Conservation (phyloP, 192 early-diverging fungal genomes). For the Rhizoclosmatium globosum region DNA sequence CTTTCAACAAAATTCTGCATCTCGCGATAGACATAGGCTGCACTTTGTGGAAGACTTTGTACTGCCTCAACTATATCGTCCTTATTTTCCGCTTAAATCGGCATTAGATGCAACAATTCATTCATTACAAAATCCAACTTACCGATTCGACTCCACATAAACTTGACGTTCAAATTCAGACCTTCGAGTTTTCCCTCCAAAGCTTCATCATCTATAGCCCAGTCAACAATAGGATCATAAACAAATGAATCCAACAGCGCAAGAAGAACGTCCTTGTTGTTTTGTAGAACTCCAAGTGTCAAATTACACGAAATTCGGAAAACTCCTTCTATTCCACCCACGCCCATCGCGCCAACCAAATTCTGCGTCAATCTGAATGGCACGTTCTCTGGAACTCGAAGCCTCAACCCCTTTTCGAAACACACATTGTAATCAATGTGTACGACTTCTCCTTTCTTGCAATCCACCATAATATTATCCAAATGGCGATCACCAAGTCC, state of each 20-base stretch:
- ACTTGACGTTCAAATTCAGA: constrained; percentile 55
- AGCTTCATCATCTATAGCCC: constrained; percentile 44
- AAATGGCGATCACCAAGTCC: constrained; percentile 79
- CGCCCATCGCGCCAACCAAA: constrained; percentile 47
- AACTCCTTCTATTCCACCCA: constrained; percentile 51
- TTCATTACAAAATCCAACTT: not conserved
- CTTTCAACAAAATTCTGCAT: not conserved
- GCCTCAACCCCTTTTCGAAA: constrained; percentile 70
- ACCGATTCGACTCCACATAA: constrained; percentile 55
- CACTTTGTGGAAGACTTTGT: not conserved
- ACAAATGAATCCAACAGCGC: constrained; percentile 63
- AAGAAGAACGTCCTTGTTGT: constrained; percentile 55
- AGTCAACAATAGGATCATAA: constrained; percentile 66
- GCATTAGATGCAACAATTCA: not conserved
- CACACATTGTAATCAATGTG: constrained; percentile 83
- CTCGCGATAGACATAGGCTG: not conserved
- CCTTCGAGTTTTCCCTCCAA: constrained; percentile 39
- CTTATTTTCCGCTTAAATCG: not conserved
- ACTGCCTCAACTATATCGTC: not conserved
- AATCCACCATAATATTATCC: constrained; percentile 74
- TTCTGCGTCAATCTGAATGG: constrained; percentile 79
- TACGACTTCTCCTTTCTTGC: constrained; percentile 57
- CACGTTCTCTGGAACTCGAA: constrained; percentile 75
- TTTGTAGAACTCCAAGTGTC: constrained; percentile 45
- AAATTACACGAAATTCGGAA: constrained; percentile 54